These are phyloP conservation scores for Suhomyces bokatorum DNA, from an alignment of 1,139 yeast species.

Conservation along the genomic window DNA sequence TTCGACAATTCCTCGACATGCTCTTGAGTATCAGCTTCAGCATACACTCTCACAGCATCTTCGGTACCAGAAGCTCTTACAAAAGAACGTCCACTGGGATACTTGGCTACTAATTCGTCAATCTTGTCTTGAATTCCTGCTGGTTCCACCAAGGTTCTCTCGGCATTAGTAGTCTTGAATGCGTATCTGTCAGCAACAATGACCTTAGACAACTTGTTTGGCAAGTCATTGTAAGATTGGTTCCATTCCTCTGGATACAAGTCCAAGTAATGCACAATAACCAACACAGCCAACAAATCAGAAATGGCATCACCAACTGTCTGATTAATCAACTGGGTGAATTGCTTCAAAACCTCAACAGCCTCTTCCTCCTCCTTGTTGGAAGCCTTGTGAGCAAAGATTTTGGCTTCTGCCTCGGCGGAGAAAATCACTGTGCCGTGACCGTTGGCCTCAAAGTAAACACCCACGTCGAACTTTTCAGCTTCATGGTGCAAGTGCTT, in stretches of 20 bases:
- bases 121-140: slow-evolving; percentile 73
- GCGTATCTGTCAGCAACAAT: slow-evolving; percentile 77
- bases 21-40: slow-evolving; percentile 67
- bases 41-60: slow-evolving; percentile 93
- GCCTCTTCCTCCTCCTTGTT: slow-evolving; percentile 38
- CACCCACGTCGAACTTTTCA: slow-evolving; percentile 80
- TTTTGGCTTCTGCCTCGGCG: slow-evolving; percentile 47
- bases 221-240: slow-evolving; percentile 74
- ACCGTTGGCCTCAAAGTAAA: slow-evolving; percentile 98
- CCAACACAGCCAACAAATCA: slow-evolving; percentile 76
- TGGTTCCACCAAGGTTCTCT: slow-evolving; percentile 77
- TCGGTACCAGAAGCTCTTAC: slow-evolving; percentile 98
- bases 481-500: slow-evolving; percentile 93
- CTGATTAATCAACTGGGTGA: slow-evolving; percentile 80
- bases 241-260: slow-evolving; percentile 74
- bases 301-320: slow-evolving; percentile 97
- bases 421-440: slow-evolving; percentile 94
- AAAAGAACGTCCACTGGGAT: slow-evolving; percentile 73
- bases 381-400: slow-evolving; percentile 27
- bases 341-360: slow-evolving; percentile 51
- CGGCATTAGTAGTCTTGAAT: slow-evolving; percentile 89
- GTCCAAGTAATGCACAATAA: slow-evolving; percentile 58
- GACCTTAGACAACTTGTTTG: slow-evolving; percentile 80
- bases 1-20: slow-evolving; percentile 35
- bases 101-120: slow-evolving; percentile 61